Evolutionary conservation across 805 yeast species (phyloP).

Genomic region (Ogataea polymorpha): DNA sequence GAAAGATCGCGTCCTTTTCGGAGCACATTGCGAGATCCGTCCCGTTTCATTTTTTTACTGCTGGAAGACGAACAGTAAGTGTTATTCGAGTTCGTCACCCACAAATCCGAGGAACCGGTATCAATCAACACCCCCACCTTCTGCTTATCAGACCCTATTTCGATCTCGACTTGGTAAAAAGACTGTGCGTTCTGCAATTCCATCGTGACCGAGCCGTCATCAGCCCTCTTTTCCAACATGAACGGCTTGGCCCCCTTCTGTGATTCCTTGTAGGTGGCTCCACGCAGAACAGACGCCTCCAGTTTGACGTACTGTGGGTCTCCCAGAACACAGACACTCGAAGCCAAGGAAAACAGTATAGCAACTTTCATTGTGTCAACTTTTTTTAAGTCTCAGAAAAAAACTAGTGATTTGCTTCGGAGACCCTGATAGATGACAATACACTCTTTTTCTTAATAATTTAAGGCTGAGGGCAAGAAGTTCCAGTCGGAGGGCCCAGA

Average conservation of each 20-base stretch:
- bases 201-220: conserved; percentile 29
- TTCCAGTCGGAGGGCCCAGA: background rate
- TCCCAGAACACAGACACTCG: conserved; percentile 4
- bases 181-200: conserved; percentile 37
- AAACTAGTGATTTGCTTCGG: background rate
- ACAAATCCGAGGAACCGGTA: conserved; percentile 74
- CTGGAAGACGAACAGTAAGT: conserved; percentile 38
- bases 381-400: background rate
- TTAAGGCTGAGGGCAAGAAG: background rate
- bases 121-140: conserved; percentile 59
- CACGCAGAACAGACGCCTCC: conserved; percentile 22
- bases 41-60: background rate
- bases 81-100: conserved; percentile 53
- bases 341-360: background rate
- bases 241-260: conserved; percentile 15
- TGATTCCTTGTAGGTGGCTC: conserved; percentile 15
- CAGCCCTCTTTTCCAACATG: conserved; percentile 25
- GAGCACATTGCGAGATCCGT: background rate
- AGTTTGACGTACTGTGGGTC: conserved; percentile 16
- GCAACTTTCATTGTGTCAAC: conserved; percentile 1
- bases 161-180: conserved; percentile 44
- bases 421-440: background rate
- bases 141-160: conserved; percentile 58
- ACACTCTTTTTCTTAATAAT: background rate
- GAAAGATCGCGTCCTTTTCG: conserved; percentile 7